Conservation (phyloP, 768 basidiomycete species). For the Russula earlei region DNA sequence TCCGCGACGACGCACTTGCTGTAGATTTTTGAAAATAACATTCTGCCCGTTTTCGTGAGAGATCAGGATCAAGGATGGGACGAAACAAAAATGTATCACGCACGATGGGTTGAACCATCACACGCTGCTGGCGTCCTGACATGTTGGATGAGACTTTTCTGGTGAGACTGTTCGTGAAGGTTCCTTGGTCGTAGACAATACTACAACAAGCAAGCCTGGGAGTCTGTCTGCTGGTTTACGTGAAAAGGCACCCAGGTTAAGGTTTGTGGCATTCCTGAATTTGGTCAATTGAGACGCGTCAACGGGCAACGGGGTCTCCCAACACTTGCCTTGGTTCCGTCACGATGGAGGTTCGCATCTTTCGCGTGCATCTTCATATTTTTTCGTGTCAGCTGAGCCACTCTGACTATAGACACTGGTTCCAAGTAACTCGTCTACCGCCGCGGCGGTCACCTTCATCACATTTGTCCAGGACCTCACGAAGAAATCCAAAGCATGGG, state of each 20-base stretch:
- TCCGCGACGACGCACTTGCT: conserved; percentile 44
- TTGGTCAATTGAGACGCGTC: conserved; percentile 13
- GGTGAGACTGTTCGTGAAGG: background rate
- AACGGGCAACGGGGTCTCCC: conserved; percentile 4
- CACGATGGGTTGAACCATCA: conserved; percentile 99
- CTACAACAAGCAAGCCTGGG: too few species aligned
- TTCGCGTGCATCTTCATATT: background rate
- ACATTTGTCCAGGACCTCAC: conserved; percentile 99
- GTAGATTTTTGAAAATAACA: conserved; percentile 96
- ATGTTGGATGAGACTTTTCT: conserved; percentile 37
- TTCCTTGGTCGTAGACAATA: background rate
- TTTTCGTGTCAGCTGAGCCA: conserved; percentile 1
- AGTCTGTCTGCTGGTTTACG: too few species aligned
- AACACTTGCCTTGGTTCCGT: conserved; percentile 19
- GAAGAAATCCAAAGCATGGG: conserved; percentile 94
- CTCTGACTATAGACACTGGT: conserved; percentile 34
- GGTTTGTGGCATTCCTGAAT: conserved; percentile 6
- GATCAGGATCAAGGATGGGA: conserved; percentile 18
- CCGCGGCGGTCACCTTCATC: conserved; percentile 96
- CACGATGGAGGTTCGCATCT: conserved; percentile 28
- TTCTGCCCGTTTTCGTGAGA: conserved; percentile 43
- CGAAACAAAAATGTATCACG: conserved; percentile 26
- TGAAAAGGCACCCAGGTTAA: conserved; percentile 4
- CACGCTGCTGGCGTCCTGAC: conserved; percentile 89
- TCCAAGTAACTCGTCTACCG: conserved; percentile 85